Evolutionary conservation across 225 moss, liverwort and hornwort genomes (phyloP), one percentile per base, ranked within the genome.

Genomic region (Physcomitrellopsis africana): DNA sequence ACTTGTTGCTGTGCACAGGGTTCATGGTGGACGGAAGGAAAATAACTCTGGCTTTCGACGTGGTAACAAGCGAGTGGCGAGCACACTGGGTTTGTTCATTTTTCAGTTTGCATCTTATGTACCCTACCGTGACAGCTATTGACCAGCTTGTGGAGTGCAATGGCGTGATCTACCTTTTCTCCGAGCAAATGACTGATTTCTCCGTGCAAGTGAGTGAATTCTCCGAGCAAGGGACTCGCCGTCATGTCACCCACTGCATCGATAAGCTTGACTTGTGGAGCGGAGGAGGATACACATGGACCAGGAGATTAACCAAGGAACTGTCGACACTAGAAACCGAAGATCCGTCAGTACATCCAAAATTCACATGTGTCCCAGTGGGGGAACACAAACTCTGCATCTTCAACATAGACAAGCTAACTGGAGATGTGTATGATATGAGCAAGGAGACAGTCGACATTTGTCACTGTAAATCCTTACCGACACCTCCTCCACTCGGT

Each of bases 341-440:
- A 41, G 53, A 70, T 41, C 73, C 83, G 0, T 37, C 80, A 37
- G 81, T 76, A 1, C 83, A 83, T 15, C 86, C 83, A 0, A 82
- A 86, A 1, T 86, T 66, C 10, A 69, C 76, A 11, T 81, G 83
- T 20, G 73, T 79, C 14, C 81, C 86, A 0, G 22, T 80, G 41
- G 61, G 54, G 1, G 42, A 79, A 29, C 44, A 72, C 37, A 81
- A 78, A 56, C 69, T 86, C 5, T 81, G 83, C 3, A 86, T 86
- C 15, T 83, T 78, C 10, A 86, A 83, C 29, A 78, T 81, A 3
- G 70, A 83, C 9, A 77, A 83, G 43, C 49, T 64, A 10, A 73
- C 72, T 3, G 83, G 83, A 12, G 62, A 65, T 1, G 13, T 83
- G 0, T 81, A 81, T 3, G 56, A 81, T 8, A 78, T 86, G 70